Percentiles rank a stretch among this genome's conserved stretches.
Conservation (phyloP, 495 filamentous ascomycete genomes). For the Pseudoneurospora amorphoporcata region DNA sequence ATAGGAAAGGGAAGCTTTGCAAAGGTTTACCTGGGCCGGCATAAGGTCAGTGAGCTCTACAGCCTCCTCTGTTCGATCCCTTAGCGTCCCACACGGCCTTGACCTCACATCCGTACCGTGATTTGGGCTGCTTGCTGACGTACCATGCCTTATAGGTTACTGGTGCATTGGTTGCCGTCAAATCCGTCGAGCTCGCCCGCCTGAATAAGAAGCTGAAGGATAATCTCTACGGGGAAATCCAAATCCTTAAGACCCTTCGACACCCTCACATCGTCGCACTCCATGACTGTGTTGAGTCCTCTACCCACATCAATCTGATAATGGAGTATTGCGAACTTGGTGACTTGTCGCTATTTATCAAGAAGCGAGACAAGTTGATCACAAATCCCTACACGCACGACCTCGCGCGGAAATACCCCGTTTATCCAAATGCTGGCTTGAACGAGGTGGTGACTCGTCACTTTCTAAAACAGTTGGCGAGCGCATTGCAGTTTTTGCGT, state of each 20-base stretch:
- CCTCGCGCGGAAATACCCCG: constrained; percentile 87
- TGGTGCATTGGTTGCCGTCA: constrained; percentile 76
- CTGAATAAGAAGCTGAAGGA: constrained; percentile 93
- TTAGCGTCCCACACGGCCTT: not conserved
- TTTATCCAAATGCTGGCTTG: constrained; percentile 64
- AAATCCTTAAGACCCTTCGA: constrained; percentile 81
- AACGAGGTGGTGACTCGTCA: constrained; percentile 91
- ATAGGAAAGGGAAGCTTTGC: constrained; percentile 96
- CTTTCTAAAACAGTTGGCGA: constrained; percentile 91
- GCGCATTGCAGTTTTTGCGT: constrained; percentile 80
- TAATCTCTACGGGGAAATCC: constrained; percentile 88
- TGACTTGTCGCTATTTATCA: constrained; percentile 89
- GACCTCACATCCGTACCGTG: not conserved
- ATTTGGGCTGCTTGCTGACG: constrained; percentile 29
- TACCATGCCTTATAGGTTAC: constrained; percentile 33
- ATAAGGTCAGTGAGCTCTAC: constrained; percentile 53
- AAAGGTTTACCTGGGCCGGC: constrained; percentile 77
- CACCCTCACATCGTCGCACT: constrained; percentile 96
- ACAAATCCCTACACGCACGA: constrained; percentile 68
- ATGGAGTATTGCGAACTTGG: constrained; percentile 98
- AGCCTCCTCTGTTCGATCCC: not conserved
- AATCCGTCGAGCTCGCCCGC: constrained; percentile 81
- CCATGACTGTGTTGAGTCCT: constrained; percentile 81
- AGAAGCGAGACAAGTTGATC: constrained; percentile 69
- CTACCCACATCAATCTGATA: constrained; percentile 83